Evolutionary conservation across 2,329 filamentous ascomycete species (phyloP).

Genomic region (Aspergillus latus): DNA sequence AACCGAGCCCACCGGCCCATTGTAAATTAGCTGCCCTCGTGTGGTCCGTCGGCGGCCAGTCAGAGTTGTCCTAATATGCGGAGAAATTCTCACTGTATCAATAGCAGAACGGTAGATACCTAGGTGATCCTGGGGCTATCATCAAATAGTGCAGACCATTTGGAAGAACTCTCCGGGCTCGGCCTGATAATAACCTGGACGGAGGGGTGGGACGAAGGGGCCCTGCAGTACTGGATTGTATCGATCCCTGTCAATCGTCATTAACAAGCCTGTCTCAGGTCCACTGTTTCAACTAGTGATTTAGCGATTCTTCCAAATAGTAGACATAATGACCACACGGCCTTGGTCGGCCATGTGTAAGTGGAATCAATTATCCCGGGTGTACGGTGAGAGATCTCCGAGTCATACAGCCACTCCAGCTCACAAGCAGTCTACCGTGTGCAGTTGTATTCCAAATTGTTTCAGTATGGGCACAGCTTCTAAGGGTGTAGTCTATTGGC

Average conservation of each 20-base stretch:
- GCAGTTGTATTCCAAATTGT: neutral
- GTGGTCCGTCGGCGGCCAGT: neutral
- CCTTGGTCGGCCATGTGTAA: too few relatives aligned
- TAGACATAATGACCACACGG: too few relatives aligned
- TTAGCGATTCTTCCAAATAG: too few relatives aligned
- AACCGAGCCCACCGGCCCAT: neutral
- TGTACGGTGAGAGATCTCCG: neutral
- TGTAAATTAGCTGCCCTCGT: conserved; percentile 1
- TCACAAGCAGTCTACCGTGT: neutral
- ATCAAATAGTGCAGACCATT: too few relatives aligned
- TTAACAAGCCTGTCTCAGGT: neutral
- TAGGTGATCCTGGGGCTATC: neutral
- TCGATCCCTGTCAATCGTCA: neutral
- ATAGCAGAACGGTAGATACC: too few relatives aligned
- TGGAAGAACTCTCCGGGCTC: too few relatives aligned
- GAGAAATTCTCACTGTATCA: neutral
- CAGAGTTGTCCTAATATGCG: neutral
- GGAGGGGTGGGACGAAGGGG: too few relatives aligned
- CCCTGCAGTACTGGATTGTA: too few relatives aligned
- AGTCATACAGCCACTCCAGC: neutral
- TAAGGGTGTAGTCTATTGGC: neutral
- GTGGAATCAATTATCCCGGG: neutral
- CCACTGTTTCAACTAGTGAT: neutral
- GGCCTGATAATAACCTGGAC: too few relatives aligned
- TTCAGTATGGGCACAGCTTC: neutral